Base-by-base conservation (phyloP, 495 filamentous ascomycete species). In the Penicillium daleae region DNA sequence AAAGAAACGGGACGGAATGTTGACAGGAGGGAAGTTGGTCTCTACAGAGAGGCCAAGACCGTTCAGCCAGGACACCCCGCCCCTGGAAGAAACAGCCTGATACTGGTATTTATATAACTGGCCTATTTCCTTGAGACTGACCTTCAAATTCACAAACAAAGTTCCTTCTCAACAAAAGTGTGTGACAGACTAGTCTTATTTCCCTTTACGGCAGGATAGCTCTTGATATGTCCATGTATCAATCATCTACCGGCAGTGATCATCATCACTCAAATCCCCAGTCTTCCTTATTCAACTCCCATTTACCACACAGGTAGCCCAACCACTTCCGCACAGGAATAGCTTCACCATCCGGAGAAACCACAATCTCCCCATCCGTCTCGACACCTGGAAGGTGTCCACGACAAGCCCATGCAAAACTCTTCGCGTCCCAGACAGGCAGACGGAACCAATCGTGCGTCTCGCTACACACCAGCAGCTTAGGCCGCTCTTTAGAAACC, bases 291-390 rank as follows among this genome's bases (percentile, higher is more conserved):
- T 46, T 46, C 40, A 46, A 12, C 9, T 22, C 19, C 40, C 40
- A 46, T 46, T 46, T 46, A 6, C 40, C 40, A 46, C 40, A 46
- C 40, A 46, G 6, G 15, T 46, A 46, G 8, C 40, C 40, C n/a
- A 46, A 22, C 40, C 40, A 46, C 21, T 46, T 46, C 40, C 40
- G n/a, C 40, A 22, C 40, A 46, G 40, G 8, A 46, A 46, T 46
- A 22, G 19, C 40, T n/a, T 46, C 40, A 46, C 40, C 40, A n/a
- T 46, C 40, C 40, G 40, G 6, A 7, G 40, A 46, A 22, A 46
- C 6, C 40, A 46, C 40, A 46, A 46, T 22, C 40, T 46, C 8
- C 2, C 40, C 40, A 12, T 46, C 19, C 40, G 19, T 8, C 15
- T 46, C 40, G 9, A 46, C 15, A 12, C 3, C 40, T 2, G 40